Conservation (phyloP, 768 basidiomycete genomes). For the Termitomyces sp. region DNA sequence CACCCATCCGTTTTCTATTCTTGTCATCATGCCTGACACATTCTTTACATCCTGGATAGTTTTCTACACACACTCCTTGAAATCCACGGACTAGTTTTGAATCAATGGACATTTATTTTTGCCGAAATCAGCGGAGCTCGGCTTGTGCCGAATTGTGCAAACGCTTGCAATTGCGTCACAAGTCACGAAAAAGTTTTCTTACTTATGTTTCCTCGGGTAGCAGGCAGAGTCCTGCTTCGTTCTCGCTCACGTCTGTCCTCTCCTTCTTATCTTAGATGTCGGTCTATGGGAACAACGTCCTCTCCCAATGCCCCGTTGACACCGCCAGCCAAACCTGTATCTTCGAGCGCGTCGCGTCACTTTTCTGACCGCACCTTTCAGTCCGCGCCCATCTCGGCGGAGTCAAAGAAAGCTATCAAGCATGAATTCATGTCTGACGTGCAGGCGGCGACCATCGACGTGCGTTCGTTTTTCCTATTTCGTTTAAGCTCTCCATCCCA, state of each 20-base stretch:
- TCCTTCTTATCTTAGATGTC: no score
- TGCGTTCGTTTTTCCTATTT: slow-evolving; percentile 10
- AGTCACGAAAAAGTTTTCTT: background rate
- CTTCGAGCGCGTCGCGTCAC: slow-evolving; percentile 13
- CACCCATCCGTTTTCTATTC: background rate
- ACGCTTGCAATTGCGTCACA: background rate
- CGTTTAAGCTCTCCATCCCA: no score
- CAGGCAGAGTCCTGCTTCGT: background rate
- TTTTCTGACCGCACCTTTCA: slow-evolving; percentile 25
- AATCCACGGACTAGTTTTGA: background rate
- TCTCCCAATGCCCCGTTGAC: background rate
- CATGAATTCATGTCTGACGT: slow-evolving; percentile 45
- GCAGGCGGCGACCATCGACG: slow-evolving; percentile 42
- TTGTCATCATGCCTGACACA: background rate
- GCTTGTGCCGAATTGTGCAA: no score
- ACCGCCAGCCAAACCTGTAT: background rate
- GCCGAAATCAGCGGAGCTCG: no score
- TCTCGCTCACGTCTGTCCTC: background rate
- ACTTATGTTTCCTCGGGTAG: background rate
- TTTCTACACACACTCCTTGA: background rate
- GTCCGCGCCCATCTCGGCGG: slow-evolving; percentile 31
- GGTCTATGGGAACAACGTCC: background rate
- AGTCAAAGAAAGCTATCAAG: slow-evolving; percentile 33
- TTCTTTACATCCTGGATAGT: background rate
- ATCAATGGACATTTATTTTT: no score